Evolutionary conservation across 495 filamentous ascomycete species (phyloP), one percentile per base, ranked within the genome.

Genomic region (Trichocladium antarcticum): DNA sequence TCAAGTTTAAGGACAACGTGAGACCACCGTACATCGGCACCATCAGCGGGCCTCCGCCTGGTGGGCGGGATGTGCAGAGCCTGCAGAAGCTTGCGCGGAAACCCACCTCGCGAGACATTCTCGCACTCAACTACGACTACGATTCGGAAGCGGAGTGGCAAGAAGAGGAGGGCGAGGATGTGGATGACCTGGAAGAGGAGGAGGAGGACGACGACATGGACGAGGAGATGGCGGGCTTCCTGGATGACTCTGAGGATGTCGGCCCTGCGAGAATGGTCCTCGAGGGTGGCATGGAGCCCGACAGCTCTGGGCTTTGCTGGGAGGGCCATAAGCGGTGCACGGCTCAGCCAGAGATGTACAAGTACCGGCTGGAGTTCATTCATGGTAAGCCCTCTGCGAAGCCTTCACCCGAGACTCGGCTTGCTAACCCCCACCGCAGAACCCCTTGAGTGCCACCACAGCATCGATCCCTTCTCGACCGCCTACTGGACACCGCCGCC

Each of bases 81-180:
- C 72, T 82, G 5, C 56, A 60, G 9, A 80, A 70, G 49, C 58
- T 93, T 4, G 79, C 81, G n/a, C 74, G 84, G 3, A 85, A 82
- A 31, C 89, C 92, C 0, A 79, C 80, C 43, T 60, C 72, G 24
- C 77, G 75, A 36, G 66, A 60, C 8, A 55, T 92, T 6, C 80
- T 84, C 3, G 74, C 83, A 3, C 73, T 80, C n/a, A 73, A 93
- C 58, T 97, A 99, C 62, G 89, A 92, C 52, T 95, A 96, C 57
- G 92, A 97, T 58, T 96, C 89, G 0, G 92, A 99, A 62, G 89
- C 84, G 0, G 93, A 96, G 66, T 98, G 92, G 49, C 60, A 71
- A 36, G 57, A 72, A 51, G 64, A 74, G 45, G 82, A 77, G 42
- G 80, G 89, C 60, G 80, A 93, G 59, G 53, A 71, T 57, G 42